phyloP scores from a whole-genome alignment of 2,329 filamentous ascomycete species.

The Plenodomus biglobosus region DNA sequence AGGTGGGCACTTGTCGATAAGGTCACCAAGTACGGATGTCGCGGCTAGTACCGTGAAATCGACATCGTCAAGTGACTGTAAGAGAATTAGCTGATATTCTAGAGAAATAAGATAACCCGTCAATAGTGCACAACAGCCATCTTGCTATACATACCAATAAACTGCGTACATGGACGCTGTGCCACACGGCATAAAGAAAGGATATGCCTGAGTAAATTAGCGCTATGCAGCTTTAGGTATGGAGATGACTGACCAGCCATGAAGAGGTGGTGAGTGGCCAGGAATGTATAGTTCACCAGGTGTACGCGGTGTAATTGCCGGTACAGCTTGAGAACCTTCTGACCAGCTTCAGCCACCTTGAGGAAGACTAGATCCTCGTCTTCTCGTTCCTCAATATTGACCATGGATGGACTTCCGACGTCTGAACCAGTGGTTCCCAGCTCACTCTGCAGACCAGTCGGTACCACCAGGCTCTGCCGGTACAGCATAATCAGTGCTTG shows the following conservation, averaged over 20 bases:
- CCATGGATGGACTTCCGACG: constrained; percentile 61
- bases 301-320: constrained; percentile 83
- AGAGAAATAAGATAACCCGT: constrained; percentile 3
- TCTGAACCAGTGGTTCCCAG: constrained; percentile 60
- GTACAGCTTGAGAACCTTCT: constrained; percentile 89
- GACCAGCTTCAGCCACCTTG: constrained; percentile 92
- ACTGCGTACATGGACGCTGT: constrained; percentile 84
- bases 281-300: constrained; percentile 92
- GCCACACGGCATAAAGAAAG: constrained; percentile 96
- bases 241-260: constrained; percentile 71
- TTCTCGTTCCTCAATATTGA: constrained; percentile 66
- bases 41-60: constrained; percentile 93
- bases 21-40: constrained; percentile 85
- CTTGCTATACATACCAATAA: constrained; percentile 65
- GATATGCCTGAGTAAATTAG: constrained; percentile 63
- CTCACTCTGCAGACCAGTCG: constrained; percentile 80
- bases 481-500: constrained; percentile 96
- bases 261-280: constrained; percentile 94
- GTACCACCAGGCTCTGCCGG: constrained; percentile 83
- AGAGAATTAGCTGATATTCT: constrained; percentile 14
- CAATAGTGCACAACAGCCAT: constrained; percentile 9
- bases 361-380: constrained; percentile 91
- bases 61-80: constrained; percentile 84
- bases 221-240: constrained; percentile 8
- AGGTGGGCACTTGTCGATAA: constrained; percentile 92